phyloP scores from a whole-genome alignment of 768 basidiomycete genomes.

The Termitomyces sp. region DNA sequence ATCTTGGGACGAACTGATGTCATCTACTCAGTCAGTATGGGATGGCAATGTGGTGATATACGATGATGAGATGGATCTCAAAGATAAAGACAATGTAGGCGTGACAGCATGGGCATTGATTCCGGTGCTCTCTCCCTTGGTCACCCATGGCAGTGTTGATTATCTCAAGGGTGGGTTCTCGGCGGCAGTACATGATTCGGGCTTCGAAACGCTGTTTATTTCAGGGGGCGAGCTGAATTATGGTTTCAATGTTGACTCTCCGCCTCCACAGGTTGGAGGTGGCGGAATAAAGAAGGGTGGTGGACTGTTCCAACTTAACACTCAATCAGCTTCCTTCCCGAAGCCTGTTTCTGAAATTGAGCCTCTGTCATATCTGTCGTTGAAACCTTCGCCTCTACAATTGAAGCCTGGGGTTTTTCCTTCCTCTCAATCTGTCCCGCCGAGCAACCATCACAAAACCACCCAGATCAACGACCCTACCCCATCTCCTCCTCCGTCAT shows the following conservation, averaged over 20 bases:
- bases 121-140: slow-evolving; percentile 53
- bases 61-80: slow-evolving; percentile 72
- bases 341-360: slow-evolving; percentile 58
- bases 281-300: slow-evolving; percentile 28
- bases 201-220: slow-evolving; percentile 48
- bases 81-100: slow-evolving; percentile 48
- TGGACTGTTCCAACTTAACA: slow-evolving; percentile 70
- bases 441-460: neutral
- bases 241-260: slow-evolving; percentile 16
- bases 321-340: slow-evolving; percentile 44
- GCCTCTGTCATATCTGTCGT: slow-evolving; percentile 30
- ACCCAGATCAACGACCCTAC: slow-evolving; percentile 35
- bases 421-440: slow-evolving; percentile 16
- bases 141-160: slow-evolving; percentile 50
- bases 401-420: slow-evolving; percentile 48
- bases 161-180: slow-evolving; percentile 74
- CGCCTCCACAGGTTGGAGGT: slow-evolving; percentile 17
- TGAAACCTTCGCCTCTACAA: slow-evolving; percentile 42
- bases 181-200: slow-evolving; percentile 52
- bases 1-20: slow-evolving; percentile 64
- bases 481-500: slow-evolving; percentile 67
- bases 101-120: slow-evolving; percentile 71
- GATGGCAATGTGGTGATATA: slow-evolving; percentile 75
- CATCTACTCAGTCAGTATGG: slow-evolving; percentile 44
- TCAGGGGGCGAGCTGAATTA: slow-evolving; percentile 31